A percentile compares a stretch with the other conserved stretches of the same genome.
Conservation (phyloP, 2,329 filamentous ascomycete genomes). For the Aspergillus hortae region DNA sequence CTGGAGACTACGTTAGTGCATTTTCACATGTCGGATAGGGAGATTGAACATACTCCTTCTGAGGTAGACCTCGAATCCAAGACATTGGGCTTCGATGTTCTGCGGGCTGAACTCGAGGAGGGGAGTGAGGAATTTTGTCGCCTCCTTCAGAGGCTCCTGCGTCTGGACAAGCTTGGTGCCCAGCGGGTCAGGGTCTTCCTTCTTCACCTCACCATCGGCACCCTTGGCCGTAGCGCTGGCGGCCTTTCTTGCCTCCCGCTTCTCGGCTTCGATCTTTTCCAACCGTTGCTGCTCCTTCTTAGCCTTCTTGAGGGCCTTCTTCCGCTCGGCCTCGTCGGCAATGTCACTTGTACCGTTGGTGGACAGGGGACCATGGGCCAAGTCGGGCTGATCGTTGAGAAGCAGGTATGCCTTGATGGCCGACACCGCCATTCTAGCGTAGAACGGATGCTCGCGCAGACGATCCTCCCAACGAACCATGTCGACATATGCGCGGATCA, state of each 20-base stretch:
- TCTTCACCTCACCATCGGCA: slow-evolving; percentile 61
- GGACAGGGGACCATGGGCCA: slow-evolving; percentile 57
- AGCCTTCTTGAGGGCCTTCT: slow-evolving; percentile 87
- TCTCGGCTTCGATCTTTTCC: slow-evolving; percentile 76
- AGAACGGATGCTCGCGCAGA: slow-evolving; percentile 89
- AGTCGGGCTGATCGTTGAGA: slow-evolving; percentile 70
- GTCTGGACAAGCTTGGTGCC: slow-evolving; percentile 78
- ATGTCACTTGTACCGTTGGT: slow-evolving; percentile 51
- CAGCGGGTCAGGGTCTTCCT: slow-evolving; percentile 84
- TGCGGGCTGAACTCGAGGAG: slow-evolving; percentile 79
- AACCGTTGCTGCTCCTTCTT: slow-evolving; percentile 73
- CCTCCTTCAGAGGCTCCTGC: slow-evolving; percentile 76
- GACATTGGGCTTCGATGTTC: slow-evolving; percentile 75
- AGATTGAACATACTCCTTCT: slow-evolving; percentile 64
- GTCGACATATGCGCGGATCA: slow-evolving; percentile 89
- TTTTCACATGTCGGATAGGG: slow-evolving; percentile 3
- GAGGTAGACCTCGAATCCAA: slow-evolving; percentile 87
- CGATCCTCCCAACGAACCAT: slow-evolving; percentile 97
- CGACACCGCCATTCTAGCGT: slow-evolving; percentile 74
- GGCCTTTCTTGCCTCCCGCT: slow-evolving; percentile 79
- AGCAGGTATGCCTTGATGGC: slow-evolving; percentile 77
- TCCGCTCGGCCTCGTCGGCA: slow-evolving; percentile 62
- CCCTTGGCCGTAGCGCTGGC: slow-evolving; percentile 59
- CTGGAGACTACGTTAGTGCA: slow-evolving; percentile 46
- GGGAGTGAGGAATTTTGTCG: slow-evolving; percentile 78